phyloP scores from a whole-genome alignment of 805 yeast species.

The Monosporozyma yasuniensis region DNA sequence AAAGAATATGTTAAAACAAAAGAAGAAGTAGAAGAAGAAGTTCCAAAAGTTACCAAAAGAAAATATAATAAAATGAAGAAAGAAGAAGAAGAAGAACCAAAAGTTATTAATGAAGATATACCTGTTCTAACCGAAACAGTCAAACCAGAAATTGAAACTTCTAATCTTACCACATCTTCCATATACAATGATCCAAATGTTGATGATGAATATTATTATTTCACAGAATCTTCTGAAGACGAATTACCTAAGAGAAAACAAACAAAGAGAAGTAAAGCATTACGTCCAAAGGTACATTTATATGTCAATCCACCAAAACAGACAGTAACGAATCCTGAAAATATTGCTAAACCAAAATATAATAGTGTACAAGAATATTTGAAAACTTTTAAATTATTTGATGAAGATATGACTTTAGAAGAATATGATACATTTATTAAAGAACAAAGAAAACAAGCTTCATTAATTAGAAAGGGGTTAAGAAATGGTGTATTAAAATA shows the following conservation, averaged over 20 bases:
- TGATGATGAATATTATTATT: conserved; percentile 19
- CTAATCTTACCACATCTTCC: neutral
- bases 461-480: conserved; percentile 40
- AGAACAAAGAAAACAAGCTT: conserved; percentile 41
- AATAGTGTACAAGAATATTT: conserved; percentile 37
- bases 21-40: neutral
- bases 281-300: conserved; percentile 27
- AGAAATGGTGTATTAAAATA: conserved; percentile 36
- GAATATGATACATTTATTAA: conserved; percentile 53
- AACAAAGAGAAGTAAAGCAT: conserved; percentile 11
- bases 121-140: neutral
- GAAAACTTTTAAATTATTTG: conserved; percentile 47
- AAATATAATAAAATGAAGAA: neutral
- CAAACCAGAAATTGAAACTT: neutral
- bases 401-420: conserved; percentile 50
- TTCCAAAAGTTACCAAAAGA: neutral
- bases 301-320: conserved; percentile 36
- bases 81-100: neutral
- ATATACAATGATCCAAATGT: neutral
- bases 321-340: conserved; percentile 52
- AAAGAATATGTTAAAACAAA: neutral
- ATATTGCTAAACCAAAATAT: conserved; percentile 40
- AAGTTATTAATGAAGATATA: neutral
- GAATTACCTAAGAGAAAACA: conserved; percentile 13
- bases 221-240: conserved; percentile 27